These are phyloP conservation scores for Colletotrichum graminicola DNA, from an alignment of 2,329 filamentous ascomycete species.

Conservation along the genomic window DNA sequence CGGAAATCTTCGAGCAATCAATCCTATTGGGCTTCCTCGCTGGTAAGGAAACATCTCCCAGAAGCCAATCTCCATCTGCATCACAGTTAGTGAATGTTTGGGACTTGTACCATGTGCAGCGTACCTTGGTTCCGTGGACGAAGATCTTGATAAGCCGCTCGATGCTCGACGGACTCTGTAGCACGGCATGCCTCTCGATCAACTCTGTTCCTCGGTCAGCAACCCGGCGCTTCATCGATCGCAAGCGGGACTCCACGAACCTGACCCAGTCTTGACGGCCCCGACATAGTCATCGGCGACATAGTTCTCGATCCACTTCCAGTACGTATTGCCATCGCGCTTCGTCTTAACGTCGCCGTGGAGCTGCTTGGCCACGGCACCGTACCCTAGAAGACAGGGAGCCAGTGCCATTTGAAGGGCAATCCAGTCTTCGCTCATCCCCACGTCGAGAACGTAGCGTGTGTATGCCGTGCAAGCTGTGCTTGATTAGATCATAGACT, in stretches of 20 bases:
- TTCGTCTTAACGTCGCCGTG: constrained; percentile 71
- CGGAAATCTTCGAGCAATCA: not conserved
- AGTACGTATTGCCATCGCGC: constrained; percentile 79
- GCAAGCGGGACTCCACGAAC: constrained; percentile 59
- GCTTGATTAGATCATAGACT: constrained; percentile 13
- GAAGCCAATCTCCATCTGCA: constrained; percentile 66
- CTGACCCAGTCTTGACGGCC: constrained; percentile 77
- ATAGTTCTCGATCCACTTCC: constrained; percentile 93
- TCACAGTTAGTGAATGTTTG: constrained; percentile 12
- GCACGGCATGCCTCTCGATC: constrained; percentile 79
- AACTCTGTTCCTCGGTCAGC: constrained; percentile 62
- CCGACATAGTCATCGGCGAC: constrained; percentile 81
- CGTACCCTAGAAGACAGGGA: constrained; percentile 92
- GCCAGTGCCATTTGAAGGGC: constrained; percentile 87
- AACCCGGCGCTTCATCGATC: not conserved
- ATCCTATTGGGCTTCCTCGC: constrained; percentile 22
- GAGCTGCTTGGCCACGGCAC: constrained; percentile 79
- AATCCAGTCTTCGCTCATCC: constrained; percentile 88
- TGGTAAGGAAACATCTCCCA: constrained; percentile 65
- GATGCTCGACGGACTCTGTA: constrained; percentile 79
- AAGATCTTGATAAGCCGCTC: constrained; percentile 89
- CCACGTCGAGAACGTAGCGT: constrained; percentile 87
- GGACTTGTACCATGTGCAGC: constrained; percentile 43
- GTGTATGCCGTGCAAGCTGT: constrained; percentile 85
- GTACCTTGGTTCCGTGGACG: constrained; percentile 85